These are phyloP conservation scores for Quercus robur DNA, from an alignment of 306 rosid species.

Conservation along the genomic window DNA sequence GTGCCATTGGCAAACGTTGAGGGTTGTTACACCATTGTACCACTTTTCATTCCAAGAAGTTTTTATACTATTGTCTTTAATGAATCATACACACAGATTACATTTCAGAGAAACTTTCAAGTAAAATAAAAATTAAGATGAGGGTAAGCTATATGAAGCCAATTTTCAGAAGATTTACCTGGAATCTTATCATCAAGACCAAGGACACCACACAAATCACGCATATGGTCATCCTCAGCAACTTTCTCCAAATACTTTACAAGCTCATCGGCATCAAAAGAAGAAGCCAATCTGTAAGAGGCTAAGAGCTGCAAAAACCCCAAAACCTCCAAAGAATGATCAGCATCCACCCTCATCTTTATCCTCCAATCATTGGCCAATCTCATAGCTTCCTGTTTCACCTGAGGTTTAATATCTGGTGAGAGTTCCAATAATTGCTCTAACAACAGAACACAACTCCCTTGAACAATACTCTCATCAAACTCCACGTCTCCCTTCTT, in stretches of 20 bases:
- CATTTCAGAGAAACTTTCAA: too few species aligned
- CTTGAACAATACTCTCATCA: conserved; percentile 25
- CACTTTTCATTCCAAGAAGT: too few species aligned
- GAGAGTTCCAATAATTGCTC: conserved; percentile 34
- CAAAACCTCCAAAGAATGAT: conserved; percentile 26
- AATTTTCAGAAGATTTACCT: too few species aligned
- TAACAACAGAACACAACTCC: conserved; percentile 34
- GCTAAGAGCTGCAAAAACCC: conserved; percentile 40
- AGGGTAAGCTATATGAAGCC: too few species aligned
- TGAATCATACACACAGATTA: too few species aligned
- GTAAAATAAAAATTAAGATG: too few species aligned
- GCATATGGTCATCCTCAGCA: conserved; percentile 28
- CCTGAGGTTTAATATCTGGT: conserved; percentile 32
- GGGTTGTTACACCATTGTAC: too few species aligned
- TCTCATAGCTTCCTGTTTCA: conserved; percentile 33
- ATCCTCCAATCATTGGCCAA: conserved; percentile 43
- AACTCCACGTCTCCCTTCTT: conserved; percentile 7
- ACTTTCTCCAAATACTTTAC: background rate
- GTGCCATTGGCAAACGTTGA: too few species aligned
- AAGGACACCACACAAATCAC: conserved; percentile 9
- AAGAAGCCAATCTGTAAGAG: conserved; percentile 32
- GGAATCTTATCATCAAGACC: too few species aligned
- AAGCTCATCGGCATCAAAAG: conserved; percentile 31
- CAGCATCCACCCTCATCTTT: conserved; percentile 14
- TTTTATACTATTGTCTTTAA: too few species aligned